Evolutionary conservation across 179 eudicot species (phyloP).

Genomic region (Silene noctiflora): DNA sequence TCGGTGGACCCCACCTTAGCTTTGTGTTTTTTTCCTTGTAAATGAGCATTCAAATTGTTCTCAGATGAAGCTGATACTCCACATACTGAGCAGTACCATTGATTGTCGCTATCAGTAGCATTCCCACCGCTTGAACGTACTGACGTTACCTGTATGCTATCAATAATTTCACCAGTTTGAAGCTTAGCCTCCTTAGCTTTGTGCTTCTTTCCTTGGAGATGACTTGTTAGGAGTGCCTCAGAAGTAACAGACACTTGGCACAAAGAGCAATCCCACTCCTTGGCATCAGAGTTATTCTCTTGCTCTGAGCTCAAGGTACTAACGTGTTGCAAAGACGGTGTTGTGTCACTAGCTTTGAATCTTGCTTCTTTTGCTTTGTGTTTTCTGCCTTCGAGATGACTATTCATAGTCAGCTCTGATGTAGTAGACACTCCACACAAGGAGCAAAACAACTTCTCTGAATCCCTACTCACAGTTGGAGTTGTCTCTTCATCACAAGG

Average conservation of each 20-base stretch:
- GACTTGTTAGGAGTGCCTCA: slow-evolving; percentile 22
- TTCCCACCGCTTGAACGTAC: slow-evolving; percentile 1
- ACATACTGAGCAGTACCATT: slow-evolving; percentile 34
- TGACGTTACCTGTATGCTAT: not conserved
- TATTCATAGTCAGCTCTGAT: slow-evolving; percentile 29
- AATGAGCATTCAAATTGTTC: slow-evolving; percentile 27
- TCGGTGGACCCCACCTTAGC: slow-evolving; percentile 22
- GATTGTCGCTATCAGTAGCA: not conserved
- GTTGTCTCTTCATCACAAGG: slow-evolving; percentile 19
- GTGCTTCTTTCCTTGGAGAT: slow-evolving; percentile 41
- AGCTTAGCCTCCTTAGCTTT: slow-evolving; percentile 35
- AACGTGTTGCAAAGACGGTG: not conserved
- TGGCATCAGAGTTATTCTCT: slow-evolving; percentile 11
- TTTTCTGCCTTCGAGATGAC: slow-evolving; percentile 34
- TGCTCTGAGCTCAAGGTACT: slow-evolving; percentile 2
- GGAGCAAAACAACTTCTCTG: slow-evolving; percentile 32
- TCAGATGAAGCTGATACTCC: slow-evolving; percentile 31
- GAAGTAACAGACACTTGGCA: slow-evolving; percentile 26
- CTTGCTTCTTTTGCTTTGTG: slow-evolving; percentile 35
- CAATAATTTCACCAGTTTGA: slow-evolving; percentile 6
- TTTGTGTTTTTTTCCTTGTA: slow-evolving; percentile 32
- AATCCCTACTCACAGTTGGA: slow-evolving; percentile 12
- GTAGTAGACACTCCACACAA: slow-evolving; percentile 33
- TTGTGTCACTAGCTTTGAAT: slow-evolving; percentile 11
- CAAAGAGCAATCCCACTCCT: slow-evolving; percentile 33